Evolutionary conservation across 139 green algal species (phyloP), one percentile per base, ranked within the genome.

Genomic region (Tetradesmus obliquus): DNA sequence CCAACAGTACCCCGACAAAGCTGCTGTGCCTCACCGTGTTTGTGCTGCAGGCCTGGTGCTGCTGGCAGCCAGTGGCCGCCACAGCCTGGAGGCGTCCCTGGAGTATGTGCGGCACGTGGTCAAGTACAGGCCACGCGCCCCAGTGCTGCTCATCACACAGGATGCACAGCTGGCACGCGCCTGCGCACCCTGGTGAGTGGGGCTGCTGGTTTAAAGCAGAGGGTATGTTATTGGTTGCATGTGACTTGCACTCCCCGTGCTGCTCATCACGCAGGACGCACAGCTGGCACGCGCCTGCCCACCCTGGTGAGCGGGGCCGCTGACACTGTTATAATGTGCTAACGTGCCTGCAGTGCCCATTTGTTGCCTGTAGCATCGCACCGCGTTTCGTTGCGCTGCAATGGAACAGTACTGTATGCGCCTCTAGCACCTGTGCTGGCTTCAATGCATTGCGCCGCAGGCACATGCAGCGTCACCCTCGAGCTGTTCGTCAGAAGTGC

Each of bases 121-220:
- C 58, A 96, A 97, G 93, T 97, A 97, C 92, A 84, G 94, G 1
- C 94, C 95, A 8, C 24, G 88, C 15, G 79, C 71, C 10, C 82
- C 93, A 57, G 58, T 95, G 5, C 80, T 95, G 80, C 88, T 95
- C 7, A 74, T 94, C 24, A 95, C 93, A 22, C 83, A 91, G 12
- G 66, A 86, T 17, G 1, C 13, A 19, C 66, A 91, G 54, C 83
- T 94, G 32, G 93, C 93, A 17, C 69, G 90, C 53, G 72, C 71
- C 58, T 91, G 60, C 93, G 93, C 91, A 89, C 93, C 91, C 66
- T 94, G n/a, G 71, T 87, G 53, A 93, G 87, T 20, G 92, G 87
- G 74, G 86, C 86, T 79, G 92, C 32, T 45, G 32, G 32, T 45
- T 45, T 45, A 45, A 45, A 45, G 32, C 32, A 45, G 32, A 69